Evolutionary conservation across 768 basidiomycete species (phyloP), one percentile per base, ranked within the genome.

Genomic region (Boletus reticuloceps): DNA sequence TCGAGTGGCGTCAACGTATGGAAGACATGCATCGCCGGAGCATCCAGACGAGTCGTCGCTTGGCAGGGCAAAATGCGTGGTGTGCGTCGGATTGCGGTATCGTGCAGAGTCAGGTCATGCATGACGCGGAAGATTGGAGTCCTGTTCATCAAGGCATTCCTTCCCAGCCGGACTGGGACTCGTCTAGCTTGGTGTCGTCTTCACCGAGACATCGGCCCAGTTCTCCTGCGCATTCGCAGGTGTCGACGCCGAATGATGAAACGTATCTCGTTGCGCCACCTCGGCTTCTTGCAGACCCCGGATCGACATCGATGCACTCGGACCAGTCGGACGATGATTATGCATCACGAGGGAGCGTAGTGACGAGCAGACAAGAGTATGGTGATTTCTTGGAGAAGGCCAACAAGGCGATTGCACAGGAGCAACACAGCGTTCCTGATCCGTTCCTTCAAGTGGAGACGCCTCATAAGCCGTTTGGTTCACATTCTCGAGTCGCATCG

Each of bases 1-100:
- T 97, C 27, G 94, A 97, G 75, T 97, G 94, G 94, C 89, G 94
- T 66, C 94, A 96, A 69, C 84, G 91, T 47, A 90, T 86, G 79
- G 94, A 97, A 74, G 94, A 96, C 70, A 91, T 96, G 79, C 94
- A 97, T 69, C 83, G 81, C 56, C 87, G 94, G 56, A 89, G 87
- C 65, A 94, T 97, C 68, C 71, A 69, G 22, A 74, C 76, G 5
- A 94, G 89, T 65, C 86, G 94, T 49, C 70, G 73, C 29, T 20
- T 83, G 2, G 91, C 94, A 25, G 88, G 84, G 8, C 55, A 75
- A 2, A 82, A 90, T 54, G 91, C 93, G 0, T 95, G 89, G 90
- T 80, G 87, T 37, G 80, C 81, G 51, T 82, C 85, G 14, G 89
- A 90, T 63, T 85, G 86, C 44, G 79, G 76, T 45, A 77, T 75